Conservation (phyloP, 345 rosid species). For the Isatis tinctoria region DNA sequence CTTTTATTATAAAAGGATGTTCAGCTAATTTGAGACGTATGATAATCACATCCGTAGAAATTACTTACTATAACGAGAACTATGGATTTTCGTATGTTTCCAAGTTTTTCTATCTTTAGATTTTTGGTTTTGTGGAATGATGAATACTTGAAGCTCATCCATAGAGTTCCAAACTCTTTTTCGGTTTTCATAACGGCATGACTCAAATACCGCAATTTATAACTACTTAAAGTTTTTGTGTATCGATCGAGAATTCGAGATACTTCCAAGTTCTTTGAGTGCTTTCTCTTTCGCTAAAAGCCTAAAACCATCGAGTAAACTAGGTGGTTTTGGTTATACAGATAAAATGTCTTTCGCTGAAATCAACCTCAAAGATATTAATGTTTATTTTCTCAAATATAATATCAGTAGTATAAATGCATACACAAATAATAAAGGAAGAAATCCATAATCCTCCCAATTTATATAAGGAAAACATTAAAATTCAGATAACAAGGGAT, state of each 20-base stretch:
- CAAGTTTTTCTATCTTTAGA: conserved; percentile 20
- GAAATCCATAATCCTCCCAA: neutral
- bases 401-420: neutral
- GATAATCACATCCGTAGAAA: conserved; percentile 13
- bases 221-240: no score
- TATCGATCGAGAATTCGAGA: conserved; percentile 11
- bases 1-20: conserved; percentile 10
- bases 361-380: neutral
- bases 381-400: neutral
- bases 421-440: neutral
- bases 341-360: neutral
- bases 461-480: neutral
- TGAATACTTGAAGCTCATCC: conserved; percentile 2
- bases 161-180: neutral
- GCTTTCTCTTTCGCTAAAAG: neutral
- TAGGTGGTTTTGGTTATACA: neutral
- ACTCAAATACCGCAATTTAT: no score
- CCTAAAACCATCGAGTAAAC: neutral
- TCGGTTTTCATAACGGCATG: no score
- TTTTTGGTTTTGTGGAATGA: neutral
- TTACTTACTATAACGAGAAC: neutral
- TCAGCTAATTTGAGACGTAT: neutral
- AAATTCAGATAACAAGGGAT: neutral
- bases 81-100: conserved; percentile 9
- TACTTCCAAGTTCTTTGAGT: no score